These are phyloP conservation scores for Entomortierella beljakovae DNA, from an alignment of 192 early-diverging fungal genomes.

Conservation along the genomic window DNA sequence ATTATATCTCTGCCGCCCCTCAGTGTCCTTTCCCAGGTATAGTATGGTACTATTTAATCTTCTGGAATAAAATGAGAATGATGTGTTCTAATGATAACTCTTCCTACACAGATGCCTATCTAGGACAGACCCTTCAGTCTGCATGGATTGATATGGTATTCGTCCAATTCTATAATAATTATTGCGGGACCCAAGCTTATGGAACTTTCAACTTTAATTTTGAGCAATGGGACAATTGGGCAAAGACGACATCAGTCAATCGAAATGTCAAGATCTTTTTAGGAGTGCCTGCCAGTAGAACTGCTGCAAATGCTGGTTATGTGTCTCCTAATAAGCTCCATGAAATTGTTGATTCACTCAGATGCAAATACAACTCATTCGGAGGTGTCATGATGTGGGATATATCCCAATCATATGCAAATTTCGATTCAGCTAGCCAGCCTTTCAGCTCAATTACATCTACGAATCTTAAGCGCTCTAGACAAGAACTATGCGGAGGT, in stretches of 20 bases:
- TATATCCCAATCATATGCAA: conserved; percentile 70
- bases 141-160: conserved; percentile 77
- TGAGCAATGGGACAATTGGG: conserved; percentile 79
- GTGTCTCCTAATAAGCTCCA: conserved; percentile 57
- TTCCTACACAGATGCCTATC: conserved; percentile 59
- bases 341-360: conserved; percentile 60
- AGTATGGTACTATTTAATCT: too few species aligned
- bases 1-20: conserved; percentile 75
- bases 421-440: conserved; percentile 38
- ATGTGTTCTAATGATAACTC: neutral
- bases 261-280: conserved; percentile 71
- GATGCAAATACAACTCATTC: conserved; percentile 65
- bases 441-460: conserved; percentile 11
- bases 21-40: conserved; percentile 77
- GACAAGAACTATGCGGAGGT: conserved; percentile 6
- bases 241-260: conserved; percentile 64
- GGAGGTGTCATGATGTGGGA: conserved; percentile 86
- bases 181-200: conserved; percentile 62
- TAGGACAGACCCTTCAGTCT: conserved; percentile 66
- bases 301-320: conserved; percentile 70
- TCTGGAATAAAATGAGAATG: neutral
- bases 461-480: conserved; percentile 14
- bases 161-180: conserved; percentile 90
- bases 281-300: conserved; percentile 70
- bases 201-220: conserved; percentile 73